Base-by-base conservation (phyloP, 2,329 filamentous ascomycete species). In the Microcyclosporella mali region DNA sequence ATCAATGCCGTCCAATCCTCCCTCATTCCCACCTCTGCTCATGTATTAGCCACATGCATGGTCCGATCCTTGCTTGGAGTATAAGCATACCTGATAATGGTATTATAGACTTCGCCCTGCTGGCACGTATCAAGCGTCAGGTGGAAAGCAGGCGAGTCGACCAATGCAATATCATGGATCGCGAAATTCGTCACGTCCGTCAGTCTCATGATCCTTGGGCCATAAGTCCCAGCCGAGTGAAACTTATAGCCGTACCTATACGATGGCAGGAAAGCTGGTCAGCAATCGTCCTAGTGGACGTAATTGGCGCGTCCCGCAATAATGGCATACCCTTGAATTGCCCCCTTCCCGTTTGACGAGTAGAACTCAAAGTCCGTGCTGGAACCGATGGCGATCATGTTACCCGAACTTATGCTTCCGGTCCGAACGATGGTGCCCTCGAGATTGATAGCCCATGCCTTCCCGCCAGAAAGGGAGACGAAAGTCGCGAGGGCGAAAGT, bases 1-100 rank as follows among this genome's bases (percentile, higher is more conserved):
- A 54, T 79, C 72, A 43, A 79, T 67, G 2, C 77, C 77, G 53
- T 80, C 77, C 6, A 79, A 59, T 35, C 73, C 73, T 35, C 74
- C 74, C 45, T 62, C 56, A 43, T 77, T 66, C 3, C 66, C 74
- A 34, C 74, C 74, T 3, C 73, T 25, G 21, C 9, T 9, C 9
- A 4, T 9, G 9, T 6, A 25, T 25, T 9, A 25, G 21, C 21
- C n/a, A n/a, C n/a, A n/a, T n/a, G n/a, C n/a, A n/a, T n/a, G n/a
- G n/a, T n/a, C n/a, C n/a, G n/a, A n/a, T n/a, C n/a, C n/a, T n/a
- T n/a, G n/a, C n/a, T n/a, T n/a, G n/a, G n/a, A n/a, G n/a, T n/a
- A n/a, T n/a, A 25, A 25, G 9, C 21, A 9, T 25, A 25, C 21
- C 21, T n/a, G 30, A 32, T 32, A 16, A 32, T 32, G 6, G n/a